Evolutionary conservation across 2,329 filamentous ascomycete species (phyloP), one percentile per base, ranked within the genome.

Genomic region (Trichoderma lentiforme): DNA sequence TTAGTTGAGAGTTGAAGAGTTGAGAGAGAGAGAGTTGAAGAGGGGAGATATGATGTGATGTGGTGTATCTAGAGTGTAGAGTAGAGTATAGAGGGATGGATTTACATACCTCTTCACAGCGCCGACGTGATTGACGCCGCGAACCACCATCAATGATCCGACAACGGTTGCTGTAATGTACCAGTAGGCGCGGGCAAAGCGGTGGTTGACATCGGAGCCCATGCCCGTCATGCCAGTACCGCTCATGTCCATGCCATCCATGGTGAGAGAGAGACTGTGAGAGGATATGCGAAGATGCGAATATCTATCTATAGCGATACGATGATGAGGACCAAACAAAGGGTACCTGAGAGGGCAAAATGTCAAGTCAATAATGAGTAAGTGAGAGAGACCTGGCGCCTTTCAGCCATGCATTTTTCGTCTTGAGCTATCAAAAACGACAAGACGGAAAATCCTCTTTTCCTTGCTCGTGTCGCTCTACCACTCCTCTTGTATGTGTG

Each of bases 171-270:
- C 87, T 47, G 89, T 80, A 39, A 88, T 84, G 76, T 90, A 90
- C 89, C 89, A 91, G 76, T 86, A 91, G 2, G 83, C 84, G 21
- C 82, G 82, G 18, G 88, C 88, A 65, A 89, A 83, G 53, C 81
- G 82, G 76, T 83, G 83, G 76, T 90, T 89, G 47, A 80, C 80
- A 1, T 79, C 73, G 85, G 76, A 82, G 79, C 78, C 81, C 65
- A 82, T 79, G 21, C 82, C 80, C 74, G 82, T 78, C 67, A 80
- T 76, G 56, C 79, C 76, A 66, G 77, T 76, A 30, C 80, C 75
- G 28, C 75, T 71, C 76, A 77, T 77, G 32, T 74, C 76, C 64
- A 72, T 72, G 39, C 36, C 65, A 11, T 67, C 64, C 64, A 67
- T 68, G 65, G 32, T 60, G 63, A 53, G 8, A 34, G 8, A 34